Evolutionary conservation across 768 basidiomycete species (phyloP), one percentile per base, ranked within the genome.

Genomic region (Pluteus cervinus): DNA sequence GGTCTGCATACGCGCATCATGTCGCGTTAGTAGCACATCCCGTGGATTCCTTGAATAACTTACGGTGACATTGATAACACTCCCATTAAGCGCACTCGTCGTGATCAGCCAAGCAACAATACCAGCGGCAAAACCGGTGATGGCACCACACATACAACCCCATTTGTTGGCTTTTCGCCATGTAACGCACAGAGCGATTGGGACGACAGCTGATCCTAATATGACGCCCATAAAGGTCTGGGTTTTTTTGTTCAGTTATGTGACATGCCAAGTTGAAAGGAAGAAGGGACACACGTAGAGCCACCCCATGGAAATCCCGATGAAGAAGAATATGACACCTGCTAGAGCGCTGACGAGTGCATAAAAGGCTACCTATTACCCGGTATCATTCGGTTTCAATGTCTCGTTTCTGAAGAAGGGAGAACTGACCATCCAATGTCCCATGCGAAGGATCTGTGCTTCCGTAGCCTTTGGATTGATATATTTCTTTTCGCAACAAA

Each of bases 231-330:
- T 89, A 58, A 88, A 87, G 5, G 81, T 85, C 85, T 86, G 40
- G 14, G 11, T 37, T 8, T 15, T 18, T n/a, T n/a, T n/a, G 39
- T 25, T 20, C 10, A 20, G 4, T 32, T 33, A 5, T 21, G n/a
- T 8, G 9, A 26, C 7, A 33, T 21, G 29, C 33, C 33, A 37
- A 24, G 7, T 31, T 4, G 28, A 18, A n/a, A 24, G 11, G 18
- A 14, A n/a, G 24, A 20, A 20, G 18, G 29, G 3, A 69, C 81
- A 34, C 46, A 87, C 83, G 47, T 92, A 92, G 39, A 93, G 79
- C 87, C 89, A 93, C 15, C 90, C 90, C 84, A 93, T 84, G 17
- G 84, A 87, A 18, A 93, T 80, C 5, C 90, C 90, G 45, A 92
- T 89, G 55, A 85, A 91, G 61, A 67, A 88, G 68, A 94, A 94